Conservation (phyloP, 208 protist species). For the Leishmania amazonensis region DNA sequence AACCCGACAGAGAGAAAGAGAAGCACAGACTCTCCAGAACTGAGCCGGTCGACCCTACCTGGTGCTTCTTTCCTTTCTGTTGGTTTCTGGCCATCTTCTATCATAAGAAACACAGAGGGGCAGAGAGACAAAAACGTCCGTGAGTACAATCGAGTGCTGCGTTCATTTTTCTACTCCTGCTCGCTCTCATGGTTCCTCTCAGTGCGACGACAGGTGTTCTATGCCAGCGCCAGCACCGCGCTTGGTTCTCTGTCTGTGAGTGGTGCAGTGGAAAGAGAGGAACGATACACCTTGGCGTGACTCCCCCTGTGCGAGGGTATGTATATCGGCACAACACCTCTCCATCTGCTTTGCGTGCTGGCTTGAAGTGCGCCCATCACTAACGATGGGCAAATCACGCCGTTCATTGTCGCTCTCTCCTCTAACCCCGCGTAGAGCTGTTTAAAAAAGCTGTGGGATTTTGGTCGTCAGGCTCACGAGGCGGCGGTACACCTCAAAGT, state of each 20-base stretch:
- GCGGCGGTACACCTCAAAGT: constrained; percentile 88
- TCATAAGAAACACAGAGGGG: not conserved
- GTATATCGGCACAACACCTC: not conserved
- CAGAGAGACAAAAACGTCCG: not conserved
- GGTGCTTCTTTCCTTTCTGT: not conserved
- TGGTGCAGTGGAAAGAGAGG: not conserved
- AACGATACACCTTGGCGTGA: not conserved
- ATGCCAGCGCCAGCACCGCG: not conserved
- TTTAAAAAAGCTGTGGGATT: constrained; percentile 86
- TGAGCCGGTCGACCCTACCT: not conserved
- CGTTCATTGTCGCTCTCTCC: not conserved
- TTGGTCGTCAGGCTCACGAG: constrained; percentile 77
- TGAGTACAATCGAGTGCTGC: not conserved
- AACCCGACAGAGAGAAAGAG: not conserved
- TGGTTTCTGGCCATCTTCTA: not conserved
- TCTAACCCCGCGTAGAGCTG: not conserved
- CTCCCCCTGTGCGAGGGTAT: too few species aligned
- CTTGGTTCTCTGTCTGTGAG: not conserved
- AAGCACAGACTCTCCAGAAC: not conserved
- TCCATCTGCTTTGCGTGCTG: not conserved
- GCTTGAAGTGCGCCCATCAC: not conserved
- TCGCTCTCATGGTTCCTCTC: not conserved
- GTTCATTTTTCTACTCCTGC: not conserved
- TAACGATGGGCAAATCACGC: not conserved
- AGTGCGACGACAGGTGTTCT: not conserved